These are phyloP conservation scores for Venturia nashicola DNA, from an alignment of 2,329 filamentous ascomycete genomes.

Conservation along the genomic window DNA sequence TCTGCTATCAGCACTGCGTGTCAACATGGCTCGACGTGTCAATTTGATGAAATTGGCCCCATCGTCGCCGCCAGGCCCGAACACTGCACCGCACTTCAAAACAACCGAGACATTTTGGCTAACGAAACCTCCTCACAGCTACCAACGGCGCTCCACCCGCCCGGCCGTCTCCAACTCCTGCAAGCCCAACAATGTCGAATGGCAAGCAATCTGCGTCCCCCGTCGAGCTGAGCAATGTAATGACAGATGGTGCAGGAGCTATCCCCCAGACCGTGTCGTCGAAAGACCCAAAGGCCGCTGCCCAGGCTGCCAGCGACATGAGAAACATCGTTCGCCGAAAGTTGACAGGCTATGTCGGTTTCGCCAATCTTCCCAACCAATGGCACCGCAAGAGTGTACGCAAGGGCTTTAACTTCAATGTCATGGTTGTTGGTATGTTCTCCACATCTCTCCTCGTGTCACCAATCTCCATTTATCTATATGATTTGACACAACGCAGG, in stretches of 20 bases:
- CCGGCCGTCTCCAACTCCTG: slow-evolving; percentile 34
- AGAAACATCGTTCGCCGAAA: slow-evolving; percentile 97
- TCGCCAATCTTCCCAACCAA: slow-evolving; percentile 97
- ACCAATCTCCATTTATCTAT: neutral
- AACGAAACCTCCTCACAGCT: slow-evolving; percentile 20
- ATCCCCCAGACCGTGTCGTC: slow-evolving; percentile 49
- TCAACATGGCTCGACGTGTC: neutral
- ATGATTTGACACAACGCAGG: slow-evolving; percentile 39
- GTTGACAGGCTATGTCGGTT: slow-evolving; percentile 95
- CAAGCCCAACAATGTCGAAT: slow-evolving; percentile 29
- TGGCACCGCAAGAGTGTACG: slow-evolving; percentile 99
- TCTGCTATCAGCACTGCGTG: neutral
- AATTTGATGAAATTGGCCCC: neutral
- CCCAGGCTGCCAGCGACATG: slow-evolving; percentile 42
- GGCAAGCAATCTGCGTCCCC: slow-evolving; percentile 37
- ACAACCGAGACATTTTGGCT: neutral
- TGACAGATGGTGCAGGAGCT: slow-evolving; percentile 37
- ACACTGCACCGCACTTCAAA: neutral
- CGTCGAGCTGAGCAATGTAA: slow-evolving; percentile 46
- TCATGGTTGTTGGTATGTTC: slow-evolving; percentile 96
- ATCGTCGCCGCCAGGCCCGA: neutral
- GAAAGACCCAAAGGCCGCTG: slow-evolving; percentile 48
- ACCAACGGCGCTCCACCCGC: slow-evolving; percentile 34
- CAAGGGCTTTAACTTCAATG: slow-evolving; percentile 99
- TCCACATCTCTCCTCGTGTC: neutral